Evolutionary conservation across 2,329 filamentous ascomycete species (phyloP).

Genomic region (Canariomyces notabilis): DNA sequence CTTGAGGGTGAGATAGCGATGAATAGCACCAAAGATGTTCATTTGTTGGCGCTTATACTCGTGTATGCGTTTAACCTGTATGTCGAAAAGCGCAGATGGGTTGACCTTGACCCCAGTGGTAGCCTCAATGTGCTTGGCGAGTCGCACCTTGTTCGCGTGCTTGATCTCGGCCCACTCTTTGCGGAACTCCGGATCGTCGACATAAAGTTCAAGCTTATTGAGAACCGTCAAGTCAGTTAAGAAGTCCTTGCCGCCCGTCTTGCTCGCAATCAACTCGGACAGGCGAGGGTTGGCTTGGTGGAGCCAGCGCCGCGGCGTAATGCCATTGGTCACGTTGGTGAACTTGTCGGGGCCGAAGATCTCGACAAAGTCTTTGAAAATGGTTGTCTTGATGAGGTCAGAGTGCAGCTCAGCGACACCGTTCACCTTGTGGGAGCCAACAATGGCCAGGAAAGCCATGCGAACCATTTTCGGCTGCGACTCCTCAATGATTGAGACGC

Average conservation of each 20-base stretch:
- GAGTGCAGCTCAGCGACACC: slow-evolving; percentile 97
- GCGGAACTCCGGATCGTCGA: slow-evolving; percentile 84
- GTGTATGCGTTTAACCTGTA: slow-evolving; percentile 98
- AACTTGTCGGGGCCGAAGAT: slow-evolving; percentile 97
- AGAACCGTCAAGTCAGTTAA: slow-evolving; percentile 85
- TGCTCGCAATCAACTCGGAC: slow-evolving; percentile 86
- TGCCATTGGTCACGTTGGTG: slow-evolving; percentile 96
- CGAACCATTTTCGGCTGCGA: slow-evolving; percentile 95
- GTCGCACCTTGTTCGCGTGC: slow-evolving; percentile 85
- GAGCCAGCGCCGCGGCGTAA: slow-evolving; percentile 92
- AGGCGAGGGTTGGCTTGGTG: slow-evolving; percentile 94
- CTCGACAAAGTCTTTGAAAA: slow-evolving; percentile 97
- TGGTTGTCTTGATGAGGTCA: slow-evolving; percentile 96
- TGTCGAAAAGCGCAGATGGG: slow-evolving; percentile 83
- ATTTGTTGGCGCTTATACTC: slow-evolving; percentile 99
- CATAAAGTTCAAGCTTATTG: slow-evolving; percentile 77
- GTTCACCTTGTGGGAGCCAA: slow-evolving; percentile 98
- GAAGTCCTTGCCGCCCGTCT: slow-evolving; percentile 77
- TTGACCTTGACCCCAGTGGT: slow-evolving; percentile 78
- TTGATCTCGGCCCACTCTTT: slow-evolving; percentile 97
- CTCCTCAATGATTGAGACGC: slow-evolving; percentile 98
- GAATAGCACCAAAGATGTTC: slow-evolving; percentile 97
- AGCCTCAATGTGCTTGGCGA: slow-evolving; percentile 86
- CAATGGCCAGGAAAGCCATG: slow-evolving; percentile 92
- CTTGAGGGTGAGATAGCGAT: slow-evolving; percentile 88